A percentile compares a stretch with the other conserved stretches of the same genome.
These are phyloP conservation scores for Chrysoporthe austroafricana DNA, from an alignment of 2,329 filamentous ascomycete species.

Conservation along the genomic window DNA sequence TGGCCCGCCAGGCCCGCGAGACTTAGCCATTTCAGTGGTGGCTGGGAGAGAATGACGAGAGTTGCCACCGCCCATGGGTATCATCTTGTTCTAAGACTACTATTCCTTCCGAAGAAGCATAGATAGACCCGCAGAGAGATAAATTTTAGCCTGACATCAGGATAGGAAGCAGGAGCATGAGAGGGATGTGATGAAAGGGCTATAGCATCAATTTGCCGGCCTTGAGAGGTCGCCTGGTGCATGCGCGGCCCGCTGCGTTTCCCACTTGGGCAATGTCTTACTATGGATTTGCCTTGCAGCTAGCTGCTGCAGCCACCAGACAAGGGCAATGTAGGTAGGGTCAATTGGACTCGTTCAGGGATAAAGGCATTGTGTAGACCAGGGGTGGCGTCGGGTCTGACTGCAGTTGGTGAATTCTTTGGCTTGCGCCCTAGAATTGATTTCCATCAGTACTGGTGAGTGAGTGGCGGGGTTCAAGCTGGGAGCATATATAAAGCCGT, in stretches of 20 bases:
- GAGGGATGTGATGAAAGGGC: not conserved
- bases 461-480: too few species aligned
- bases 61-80: not conserved
- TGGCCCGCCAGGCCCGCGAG: not conserved
- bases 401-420: too few species aligned
- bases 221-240: not conserved
- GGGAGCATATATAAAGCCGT: too few species aligned
- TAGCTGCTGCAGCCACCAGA: not conserved
- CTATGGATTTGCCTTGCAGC: not conserved
- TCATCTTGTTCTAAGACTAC: not conserved
- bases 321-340: too few species aligned
- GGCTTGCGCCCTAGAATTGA: too few species aligned
- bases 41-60: not conserved
- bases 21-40: not conserved
- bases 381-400: too few species aligned
- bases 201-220: not conserved
- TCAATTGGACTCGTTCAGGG: too few species aligned
- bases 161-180: not conserved
- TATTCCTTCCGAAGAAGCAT: too few species aligned
- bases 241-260: not conserved
- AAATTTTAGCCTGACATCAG: too few species aligned
- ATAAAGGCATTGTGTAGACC: too few species aligned
- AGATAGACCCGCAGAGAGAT: too few species aligned
- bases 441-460: too few species aligned
- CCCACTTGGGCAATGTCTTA: not conserved